phyloP scores from a whole-genome alignment of 352 stramenopile species.

The Aphanomyces astaci region DNA sequence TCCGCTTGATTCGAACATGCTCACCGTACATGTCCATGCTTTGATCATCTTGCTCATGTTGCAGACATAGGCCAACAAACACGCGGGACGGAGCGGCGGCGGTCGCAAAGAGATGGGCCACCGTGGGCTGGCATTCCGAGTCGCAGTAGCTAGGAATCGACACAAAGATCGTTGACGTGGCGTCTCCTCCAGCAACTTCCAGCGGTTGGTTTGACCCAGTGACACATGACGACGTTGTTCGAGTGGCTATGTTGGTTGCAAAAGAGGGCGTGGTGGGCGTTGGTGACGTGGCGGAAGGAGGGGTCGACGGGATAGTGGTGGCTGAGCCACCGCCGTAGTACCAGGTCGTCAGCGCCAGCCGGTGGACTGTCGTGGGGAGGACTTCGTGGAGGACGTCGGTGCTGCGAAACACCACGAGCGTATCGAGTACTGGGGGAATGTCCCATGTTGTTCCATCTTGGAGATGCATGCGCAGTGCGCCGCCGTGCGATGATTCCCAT shows the following conservation, averaged over 20 bases:
- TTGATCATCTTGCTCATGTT: conserved; percentile 49
- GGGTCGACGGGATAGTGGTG: neutral
- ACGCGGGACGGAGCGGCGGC: conserved; percentile 63
- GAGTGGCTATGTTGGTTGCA: neutral
- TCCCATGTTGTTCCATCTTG: conserved; percentile 42
- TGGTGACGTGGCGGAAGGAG: neutral
- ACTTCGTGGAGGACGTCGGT: conserved; percentile 88
- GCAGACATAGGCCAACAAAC: conserved; percentile 81
- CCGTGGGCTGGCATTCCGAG: conserved; percentile 77
- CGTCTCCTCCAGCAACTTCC: no score
- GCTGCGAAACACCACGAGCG: conserved; percentile 87
- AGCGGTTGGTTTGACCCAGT: no score
- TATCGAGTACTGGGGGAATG: conserved; percentile 74
- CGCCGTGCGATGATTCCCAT: conserved; percentile 52
- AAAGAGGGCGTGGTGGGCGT: neutral
- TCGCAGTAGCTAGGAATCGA: conserved; percentile 91
- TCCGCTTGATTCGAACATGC: conserved; percentile 35
- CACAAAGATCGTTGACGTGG: conserved; percentile 90
- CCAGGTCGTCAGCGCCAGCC: conserved; percentile 91
- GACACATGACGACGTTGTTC: neutral
- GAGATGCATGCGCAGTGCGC: conserved; percentile 60
- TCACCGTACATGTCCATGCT: conserved; percentile 35
- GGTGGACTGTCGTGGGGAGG: conserved; percentile 64
- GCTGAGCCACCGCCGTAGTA: conserved; percentile 65
- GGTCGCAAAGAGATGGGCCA: conserved; percentile 58